phyloP scores from a whole-genome alignment of 2,329 filamentous ascomycete genomes.

The Zymoseptoria crescenta region DNA sequence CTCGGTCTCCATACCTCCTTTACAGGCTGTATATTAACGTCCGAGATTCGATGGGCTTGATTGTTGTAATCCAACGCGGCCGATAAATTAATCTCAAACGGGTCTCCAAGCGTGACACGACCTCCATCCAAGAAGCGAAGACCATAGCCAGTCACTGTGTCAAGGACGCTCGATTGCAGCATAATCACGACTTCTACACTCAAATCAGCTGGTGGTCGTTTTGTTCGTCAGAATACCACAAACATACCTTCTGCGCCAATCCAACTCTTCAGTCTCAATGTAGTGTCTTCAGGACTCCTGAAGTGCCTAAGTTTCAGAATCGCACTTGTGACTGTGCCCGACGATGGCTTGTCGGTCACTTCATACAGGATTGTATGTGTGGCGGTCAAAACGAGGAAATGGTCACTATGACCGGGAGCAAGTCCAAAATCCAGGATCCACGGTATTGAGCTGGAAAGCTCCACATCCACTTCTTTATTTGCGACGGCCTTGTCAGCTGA shows the following conservation, averaged over 20 bases:
- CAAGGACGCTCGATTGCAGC: background rate
- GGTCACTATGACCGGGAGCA: slow-evolving; percentile 40
- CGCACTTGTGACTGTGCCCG: slow-evolving; percentile 4
- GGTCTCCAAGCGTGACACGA: background rate
- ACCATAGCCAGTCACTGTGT: background rate
- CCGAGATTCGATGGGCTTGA: too few relatives aligned
- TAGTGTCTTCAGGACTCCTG: slow-evolving; percentile 46
- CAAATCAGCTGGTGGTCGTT: background rate
- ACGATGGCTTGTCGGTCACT: background rate
- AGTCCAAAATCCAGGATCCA: slow-evolving; percentile 53
- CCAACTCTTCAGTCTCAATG: slow-evolving; percentile 33
- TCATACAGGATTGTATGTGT: slow-evolving; percentile 38
- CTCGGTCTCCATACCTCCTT: too few relatives aligned
- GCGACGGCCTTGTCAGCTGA: slow-evolving; percentile 9
- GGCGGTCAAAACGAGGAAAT: slow-evolving; percentile 54
- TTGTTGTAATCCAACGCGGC: background rate
- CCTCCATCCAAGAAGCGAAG: background rate
- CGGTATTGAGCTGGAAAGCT: slow-evolving; percentile 24
- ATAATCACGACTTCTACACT: background rate
- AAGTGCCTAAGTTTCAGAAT: slow-evolving; percentile 48
- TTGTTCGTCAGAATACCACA: slow-evolving; percentile 25
- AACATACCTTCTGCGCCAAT: slow-evolving; percentile 30
- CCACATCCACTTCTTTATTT: slow-evolving; percentile 23
- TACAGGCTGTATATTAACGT: background rate
- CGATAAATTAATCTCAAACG: background rate